These are phyloP conservation scores for Avena atlantica DNA, from an alignment of 176 grass and related monocot genomes.

Conservation along the genomic window DNA sequence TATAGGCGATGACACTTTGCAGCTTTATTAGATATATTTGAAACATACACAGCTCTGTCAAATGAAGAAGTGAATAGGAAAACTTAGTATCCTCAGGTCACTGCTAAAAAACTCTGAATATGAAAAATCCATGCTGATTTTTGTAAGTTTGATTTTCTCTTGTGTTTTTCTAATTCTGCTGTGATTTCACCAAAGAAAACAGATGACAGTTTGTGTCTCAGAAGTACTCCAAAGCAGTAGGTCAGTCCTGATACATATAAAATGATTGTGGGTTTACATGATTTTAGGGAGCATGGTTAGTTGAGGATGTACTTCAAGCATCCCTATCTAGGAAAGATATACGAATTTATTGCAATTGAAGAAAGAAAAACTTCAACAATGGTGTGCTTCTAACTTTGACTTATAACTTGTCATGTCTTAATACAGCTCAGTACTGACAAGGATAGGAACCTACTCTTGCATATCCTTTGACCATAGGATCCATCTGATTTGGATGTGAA, in stretches of 20 bases:
- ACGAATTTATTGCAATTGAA: not conserved
- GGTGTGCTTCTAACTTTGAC: constrained; percentile 2
- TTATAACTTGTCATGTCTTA: not conserved
- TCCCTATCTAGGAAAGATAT: not conserved
- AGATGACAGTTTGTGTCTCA: not conserved
- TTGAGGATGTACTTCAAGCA: not conserved
- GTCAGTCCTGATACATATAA: not conserved
- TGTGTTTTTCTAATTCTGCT: not conserved
- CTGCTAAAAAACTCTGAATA: not conserved
- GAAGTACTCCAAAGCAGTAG: not conserved
- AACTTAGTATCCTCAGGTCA: not conserved
- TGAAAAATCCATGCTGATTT: not conserved
- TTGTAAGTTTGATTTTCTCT: not conserved
- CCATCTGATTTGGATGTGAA: not conserved
- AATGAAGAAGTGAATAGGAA: not conserved
- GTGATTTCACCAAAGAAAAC: not conserved
- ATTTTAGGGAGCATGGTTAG: not conserved
- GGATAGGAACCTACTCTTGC: constrained; percentile 5
- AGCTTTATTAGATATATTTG: not conserved
- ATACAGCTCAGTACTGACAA: not conserved
- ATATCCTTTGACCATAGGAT: not conserved
- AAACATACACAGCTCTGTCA: not conserved
- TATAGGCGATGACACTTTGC: not conserved
- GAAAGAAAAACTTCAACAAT: not conserved
- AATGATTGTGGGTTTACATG: not conserved